Conservation (phyloP, 129 eudicot genomes). For the Saposhnikovia divaricata region DNA sequence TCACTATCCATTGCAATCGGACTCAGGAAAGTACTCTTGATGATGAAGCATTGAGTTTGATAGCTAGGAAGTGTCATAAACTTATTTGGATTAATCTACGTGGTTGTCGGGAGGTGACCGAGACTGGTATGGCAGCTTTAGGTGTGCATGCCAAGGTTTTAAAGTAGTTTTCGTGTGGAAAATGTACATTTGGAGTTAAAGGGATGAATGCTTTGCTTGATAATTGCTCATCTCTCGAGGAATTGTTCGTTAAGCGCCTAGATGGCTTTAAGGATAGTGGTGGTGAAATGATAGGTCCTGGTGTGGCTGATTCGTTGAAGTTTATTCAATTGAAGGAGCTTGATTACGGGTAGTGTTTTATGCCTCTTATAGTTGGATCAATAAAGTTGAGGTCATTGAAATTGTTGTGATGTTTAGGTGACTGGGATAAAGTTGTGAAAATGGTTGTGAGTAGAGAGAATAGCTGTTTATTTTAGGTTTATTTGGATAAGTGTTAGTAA, state of each 20-base stretch:
- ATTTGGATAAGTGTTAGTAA: slow-evolving; percentile 45
- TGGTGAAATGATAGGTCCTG: slow-evolving; percentile 14
- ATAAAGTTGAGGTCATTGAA: slow-evolving; percentile 19
- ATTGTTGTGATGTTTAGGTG: slow-evolving; percentile 21
- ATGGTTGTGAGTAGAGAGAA: background rate
- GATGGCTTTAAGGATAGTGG: slow-evolving; percentile 6
- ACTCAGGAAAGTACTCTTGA: slow-evolving; percentile 1
- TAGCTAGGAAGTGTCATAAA: slow-evolving; percentile 10
- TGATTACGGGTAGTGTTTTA: slow-evolving; percentile 15
- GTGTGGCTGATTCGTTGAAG: slow-evolving; percentile 11
- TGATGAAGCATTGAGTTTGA: slow-evolving; percentile 16
- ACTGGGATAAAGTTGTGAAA: slow-evolving; percentile 26
- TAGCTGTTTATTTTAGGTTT: slow-evolving; percentile 27
- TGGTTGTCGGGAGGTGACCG: slow-evolving; percentile 21
- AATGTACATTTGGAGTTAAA: slow-evolving; percentile 21
- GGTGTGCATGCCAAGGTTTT: slow-evolving; percentile 13
- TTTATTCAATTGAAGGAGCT: slow-evolving; percentile 19
- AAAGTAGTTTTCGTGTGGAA: slow-evolving; percentile 16
- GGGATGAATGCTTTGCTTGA: slow-evolving; percentile 19
- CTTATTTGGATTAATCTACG: slow-evolving; percentile 17
- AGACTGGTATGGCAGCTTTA: slow-evolving; percentile 19
- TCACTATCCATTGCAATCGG: slow-evolving; percentile 5
- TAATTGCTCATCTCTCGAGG: slow-evolving; percentile 19
- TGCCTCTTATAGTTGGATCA: slow-evolving; percentile 16
- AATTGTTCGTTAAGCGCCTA: slow-evolving; percentile 20